Percentiles rank a stretch among this genome's conserved stretches.
Evolutionary conservation across 2,329 filamentous ascomycete species (phyloP).

Genomic region (Gremmenia infestans): DNA sequence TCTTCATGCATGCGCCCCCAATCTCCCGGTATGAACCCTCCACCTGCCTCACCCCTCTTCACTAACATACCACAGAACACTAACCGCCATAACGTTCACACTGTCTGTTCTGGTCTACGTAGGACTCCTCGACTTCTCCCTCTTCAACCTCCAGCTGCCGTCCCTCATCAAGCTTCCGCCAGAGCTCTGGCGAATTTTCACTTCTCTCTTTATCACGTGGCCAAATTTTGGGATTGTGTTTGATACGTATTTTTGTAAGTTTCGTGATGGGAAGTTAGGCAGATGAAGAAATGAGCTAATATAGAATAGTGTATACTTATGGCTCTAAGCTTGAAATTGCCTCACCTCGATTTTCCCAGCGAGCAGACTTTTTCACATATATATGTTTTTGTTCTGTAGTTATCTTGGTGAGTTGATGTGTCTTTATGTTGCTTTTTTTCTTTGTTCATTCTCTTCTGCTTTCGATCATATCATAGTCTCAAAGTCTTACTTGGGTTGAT

Average conservation of each 20-base stretch:
- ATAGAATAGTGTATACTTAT: slow-evolving; percentile 53
- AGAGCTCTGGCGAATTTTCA: slow-evolving; percentile 27
- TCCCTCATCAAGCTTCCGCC: slow-evolving; percentile 30
- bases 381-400: slow-evolving; percentile 52
- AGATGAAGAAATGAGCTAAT: slow-evolving; percentile 26
- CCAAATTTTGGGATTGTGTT: slow-evolving; percentile 44
- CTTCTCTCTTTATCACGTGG: slow-evolving; percentile 26
- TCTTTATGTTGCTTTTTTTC: background rate
- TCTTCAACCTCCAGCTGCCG: slow-evolving; percentile 1
- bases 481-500: no score
- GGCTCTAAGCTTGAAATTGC: slow-evolving; percentile 53
- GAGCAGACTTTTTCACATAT: slow-evolving; percentile 61
- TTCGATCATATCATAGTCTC: no score
- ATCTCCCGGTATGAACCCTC: slow-evolving; percentile 3
- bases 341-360: slow-evolving; percentile 51
- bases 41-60: background rate
- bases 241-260: slow-evolving; percentile 60
- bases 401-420: slow-evolving; percentile 53
- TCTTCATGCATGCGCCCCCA: slow-evolving; percentile 4
- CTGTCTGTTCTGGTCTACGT: slow-evolving; percentile 6
- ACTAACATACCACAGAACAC: background rate
- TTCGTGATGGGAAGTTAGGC: background rate
- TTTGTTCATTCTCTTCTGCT: background rate
- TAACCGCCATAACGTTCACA: slow-evolving; percentile 1
- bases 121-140: background rate